Evolutionary conservation across 768 basidiomycete genomes (phyloP), one percentile per base, ranked within the genome.

Genomic region (Tulasnella sp.): DNA sequence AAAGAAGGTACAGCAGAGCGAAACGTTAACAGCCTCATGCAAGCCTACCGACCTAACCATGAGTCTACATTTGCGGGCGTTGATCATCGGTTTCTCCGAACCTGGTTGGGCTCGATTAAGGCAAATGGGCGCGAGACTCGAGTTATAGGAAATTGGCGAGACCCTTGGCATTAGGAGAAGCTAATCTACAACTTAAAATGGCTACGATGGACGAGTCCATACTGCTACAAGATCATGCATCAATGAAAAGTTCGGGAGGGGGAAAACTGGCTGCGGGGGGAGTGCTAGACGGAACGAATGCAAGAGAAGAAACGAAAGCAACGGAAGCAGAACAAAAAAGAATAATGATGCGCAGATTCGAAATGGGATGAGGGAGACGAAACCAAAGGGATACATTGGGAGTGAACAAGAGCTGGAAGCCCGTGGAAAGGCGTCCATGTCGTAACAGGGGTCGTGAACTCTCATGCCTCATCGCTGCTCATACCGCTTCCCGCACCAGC

Each of bases 211-310:
- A 58, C 54, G 54, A 29, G 54, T 58, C 54, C 54, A 58, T 58
- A 58, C 54, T 58, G 54, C 54, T 58, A 58, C 54, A 58, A 58
- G 54, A 58, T 58, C 54, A 58, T 58, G 54, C 54, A 58, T 58
- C 22, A 58, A 25, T 58, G 22, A 29, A 58, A 58, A 58, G 54
- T 17, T 58, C 22, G 17, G 40, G 40, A 40, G 40, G 40, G 39
- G 40, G 40, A 40, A n/a, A n/a, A 40, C 40, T 40, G 40, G 40
- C 40, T 40, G 40, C 40, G 42, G 42, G 42, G 29, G n/a, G 2
- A 58, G n/a, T 58, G 54, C n/a, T 25, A 58, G 54, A 58, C n/a
- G 54, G 25, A 29, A 19, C 11, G 25, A 58, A 58, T 58, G 54
- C 54, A 58, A 58, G 22, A 58, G 54, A 58, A 22, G 25, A 58